phyloP scores from a whole-genome alignment of 495 filamentous ascomycete species.

The Lindgomyces ingoldianus region DNA sequence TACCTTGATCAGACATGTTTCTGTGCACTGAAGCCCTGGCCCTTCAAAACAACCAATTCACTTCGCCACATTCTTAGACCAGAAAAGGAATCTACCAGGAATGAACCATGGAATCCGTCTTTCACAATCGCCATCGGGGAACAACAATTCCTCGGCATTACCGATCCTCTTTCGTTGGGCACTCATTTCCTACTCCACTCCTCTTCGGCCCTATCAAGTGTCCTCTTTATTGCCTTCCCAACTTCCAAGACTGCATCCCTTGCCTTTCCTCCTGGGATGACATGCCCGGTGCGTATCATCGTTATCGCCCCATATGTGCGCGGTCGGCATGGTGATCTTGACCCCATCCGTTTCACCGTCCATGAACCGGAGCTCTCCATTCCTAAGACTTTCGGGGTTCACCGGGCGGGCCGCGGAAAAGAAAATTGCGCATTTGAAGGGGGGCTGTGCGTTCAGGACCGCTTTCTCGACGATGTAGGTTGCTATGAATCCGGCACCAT shows the following conservation, averaged over 20 bases:
- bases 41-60: too few species aligned
- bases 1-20: too few species aligned
- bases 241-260: slow-evolving; percentile 27
- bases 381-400: slow-evolving; percentile 21
- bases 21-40: too few species aligned
- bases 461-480: slow-evolving; percentile 32
- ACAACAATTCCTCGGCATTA: too few species aligned
- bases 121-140: too few species aligned
- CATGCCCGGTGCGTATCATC: slow-evolving; percentile 25
- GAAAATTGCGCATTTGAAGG: slow-evolving; percentile 42
- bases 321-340: slow-evolving; percentile 39
- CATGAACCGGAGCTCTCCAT: slow-evolving; percentile 13
- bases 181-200: background rate
- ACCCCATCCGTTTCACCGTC: slow-evolving; percentile 2
- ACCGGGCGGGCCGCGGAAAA: slow-evolving; percentile 26
- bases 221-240: slow-evolving; percentile 28
- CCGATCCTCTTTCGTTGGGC: too few species aligned
- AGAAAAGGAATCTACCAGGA: too few species aligned
- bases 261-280: slow-evolving; percentile 37
- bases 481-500: slow-evolving; percentile 37
- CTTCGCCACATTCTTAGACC: too few species aligned
- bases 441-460: background rate
- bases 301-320: slow-evolving; percentile 42
- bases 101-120: too few species aligned
- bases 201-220: slow-evolving; percentile 25